Evolutionary conservation across 768 basidiomycete species (phyloP), one percentile per base, ranked within the genome.

Genomic region (Hericium alpestre): DNA sequence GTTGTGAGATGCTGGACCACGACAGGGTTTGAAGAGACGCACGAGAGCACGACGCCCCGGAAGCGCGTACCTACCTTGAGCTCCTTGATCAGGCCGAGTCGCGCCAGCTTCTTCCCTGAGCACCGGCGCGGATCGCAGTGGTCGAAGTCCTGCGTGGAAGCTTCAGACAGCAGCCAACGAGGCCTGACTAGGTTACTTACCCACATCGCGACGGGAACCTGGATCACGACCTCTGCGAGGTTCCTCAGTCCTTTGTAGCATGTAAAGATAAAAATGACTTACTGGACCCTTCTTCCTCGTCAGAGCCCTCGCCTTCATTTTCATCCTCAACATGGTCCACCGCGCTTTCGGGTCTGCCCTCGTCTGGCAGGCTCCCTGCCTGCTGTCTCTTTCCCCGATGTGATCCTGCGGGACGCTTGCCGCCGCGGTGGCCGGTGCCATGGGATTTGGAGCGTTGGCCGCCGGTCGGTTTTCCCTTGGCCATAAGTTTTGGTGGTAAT

Each of bases 181-280:
- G 1, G 41, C 48, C 53, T 4, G 38, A 37, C 32, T 25, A 20
- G 48, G 9, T 32, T 49, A 76, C 93, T 70, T 57, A 87, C 93
- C 94, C 94, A 97, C 94, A 97, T 97, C 38, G 91, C 93, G 3
- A 96, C 85, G 2, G 92, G 91, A 11, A 96, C 82, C 18, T 65
- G 65, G 41, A 74, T 71, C 5, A 40, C 32, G 8, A 64, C 56
- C 59, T 61, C 61, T 56, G 56, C 25, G 47, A 27, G 49, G 32
- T 18, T 22, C 16, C 23, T 51, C 46, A 56, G 15, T 7, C 15
- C 18, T 11, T 32, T 13, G 22, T 11, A 23, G 37, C 4, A 2
- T 7, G 32, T 23, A 18, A 46, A 15, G 39, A 23, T 7, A 18
- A 22, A 22, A 22, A 25, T 50, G 6, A 51, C 54, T 27, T 22